These are phyloP conservation scores for Cochlearia excelsa DNA, from an alignment of 345 rosid genomes.

Conservation along the genomic window DNA sequence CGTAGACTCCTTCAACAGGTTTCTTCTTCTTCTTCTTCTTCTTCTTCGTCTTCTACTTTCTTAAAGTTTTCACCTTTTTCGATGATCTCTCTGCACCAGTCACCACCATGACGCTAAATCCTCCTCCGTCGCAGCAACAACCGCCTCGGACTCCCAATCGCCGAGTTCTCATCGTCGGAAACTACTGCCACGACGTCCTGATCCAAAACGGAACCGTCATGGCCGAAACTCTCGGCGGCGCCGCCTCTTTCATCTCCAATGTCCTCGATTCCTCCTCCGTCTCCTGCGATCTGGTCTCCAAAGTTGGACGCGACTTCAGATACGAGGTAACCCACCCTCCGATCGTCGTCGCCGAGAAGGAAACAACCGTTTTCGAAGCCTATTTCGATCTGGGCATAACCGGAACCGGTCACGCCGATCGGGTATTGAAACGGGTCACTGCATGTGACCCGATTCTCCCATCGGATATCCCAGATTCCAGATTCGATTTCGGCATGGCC, in stretches of 20 bases:
- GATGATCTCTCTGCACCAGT: slow-evolving; percentile 30
- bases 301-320: slow-evolving; percentile 75
- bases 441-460: slow-evolving; percentile 70
- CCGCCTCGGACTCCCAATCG: slow-evolving; percentile 26
- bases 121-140: slow-evolving; percentile 25
- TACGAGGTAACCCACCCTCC: slow-evolving; percentile 49
- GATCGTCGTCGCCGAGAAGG: slow-evolving; percentile 42
- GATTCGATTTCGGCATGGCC: slow-evolving; percentile 79
- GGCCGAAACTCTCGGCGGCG: slow-evolving; percentile 94
- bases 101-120: slow-evolving; percentile 28
- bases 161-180: slow-evolving; percentile 77
- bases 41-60: background rate
- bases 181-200: slow-evolving; percentile 87
- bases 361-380: slow-evolving; percentile 77
- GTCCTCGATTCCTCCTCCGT: slow-evolving; percentile 59
- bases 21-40: background rate
- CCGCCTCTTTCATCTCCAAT: slow-evolving; percentile 75
- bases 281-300: slow-evolving; percentile 50
- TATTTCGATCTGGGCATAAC: slow-evolving; percentile 49
- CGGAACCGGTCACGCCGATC: slow-evolving; percentile 48
- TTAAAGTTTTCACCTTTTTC: slow-evolving; percentile 9
- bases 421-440: slow-evolving; percentile 64
- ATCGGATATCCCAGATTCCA: slow-evolving; percentile 57
- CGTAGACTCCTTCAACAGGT: background rate
- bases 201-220: slow-evolving; percentile 51